Evolutionary conservation across 2,329 filamentous ascomycete genomes (phyloP), one percentile per base, ranked within the genome.

Genomic region (Pestalotiopsis sp.): DNA sequence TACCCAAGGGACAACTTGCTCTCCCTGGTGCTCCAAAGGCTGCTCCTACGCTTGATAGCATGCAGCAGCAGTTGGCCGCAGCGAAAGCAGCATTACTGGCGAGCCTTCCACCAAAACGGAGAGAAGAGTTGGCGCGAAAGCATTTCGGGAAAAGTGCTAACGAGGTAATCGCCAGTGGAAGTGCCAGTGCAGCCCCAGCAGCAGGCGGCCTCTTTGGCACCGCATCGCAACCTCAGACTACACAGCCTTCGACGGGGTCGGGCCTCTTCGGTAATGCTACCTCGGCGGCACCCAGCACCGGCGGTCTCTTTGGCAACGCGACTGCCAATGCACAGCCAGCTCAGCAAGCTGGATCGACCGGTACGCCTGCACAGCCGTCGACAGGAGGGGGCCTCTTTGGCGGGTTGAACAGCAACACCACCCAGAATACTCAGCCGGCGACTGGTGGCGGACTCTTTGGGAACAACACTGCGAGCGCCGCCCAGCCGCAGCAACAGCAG

Each of bases 171-270:
- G 10, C 22, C 22, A 48, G 62, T 61, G 61, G 24, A 71, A 57
- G 65, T 20, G 26, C 59, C 40, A 73, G 70, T 67, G 78, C 79
- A 69, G 70, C 78, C 62, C 73, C 77, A 66, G 76, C 78, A 40
- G 71, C 73, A n/a, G 74, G 74, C 7, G 73, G 76, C 66, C 63
- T 79, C 55, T 79, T 79, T 65, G 76, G 74, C 40, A 71, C 73
- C 44, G 64, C 73, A 38, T 67, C 71, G 30, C 69, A 72, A 40
- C 40, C 68, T 61, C 64, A 70, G 63, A 62, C 68, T 63, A 65
- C 66, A 38, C 72, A 73, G 55, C 69, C 69, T 10, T 48, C 70
- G 14, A 67, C 71, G 9, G 67, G 65, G 60, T 68, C 68, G 10
- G 66, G 64, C 57, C 67, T 72, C 39, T 74, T 74, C 60, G 72